These are phyloP conservation scores for Tothia fuscella DNA, from an alignment of 2,329 filamentous ascomycete genomes.

Conservation along the genomic window DNA sequence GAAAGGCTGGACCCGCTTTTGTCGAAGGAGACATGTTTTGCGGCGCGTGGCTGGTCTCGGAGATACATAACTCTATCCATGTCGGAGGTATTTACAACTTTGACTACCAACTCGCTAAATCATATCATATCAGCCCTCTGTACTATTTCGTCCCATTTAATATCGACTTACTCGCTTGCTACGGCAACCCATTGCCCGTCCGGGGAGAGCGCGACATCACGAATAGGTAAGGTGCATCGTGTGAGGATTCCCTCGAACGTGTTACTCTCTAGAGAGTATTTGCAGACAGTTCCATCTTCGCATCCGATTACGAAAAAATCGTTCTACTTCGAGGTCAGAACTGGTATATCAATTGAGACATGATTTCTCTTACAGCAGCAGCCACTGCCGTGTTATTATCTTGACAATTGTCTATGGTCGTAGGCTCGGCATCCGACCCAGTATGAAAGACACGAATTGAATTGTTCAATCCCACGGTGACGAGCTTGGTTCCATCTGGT, in stretches of 20 bases:
- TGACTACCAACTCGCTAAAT: slow-evolving; percentile 67
- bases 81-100: slow-evolving; percentile 73
- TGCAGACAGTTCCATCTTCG: slow-evolving; percentile 91
- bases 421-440: slow-evolving; percentile 82
- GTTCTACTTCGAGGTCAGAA: slow-evolving; percentile 38
- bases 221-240: slow-evolving; percentile 71
- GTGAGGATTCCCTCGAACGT: slow-evolving; percentile 71
- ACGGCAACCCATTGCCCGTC: slow-evolving; percentile 84
- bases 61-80: slow-evolving; percentile 65
- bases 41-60: slow-evolving; percentile 71
- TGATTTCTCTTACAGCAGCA: slow-evolving; percentile 41
- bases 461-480: slow-evolving; percentile 89
- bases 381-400: slow-evolving; percentile 76
- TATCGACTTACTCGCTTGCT: slow-evolving; percentile 68
- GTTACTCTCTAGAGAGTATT: slow-evolving; percentile 69
- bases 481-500: slow-evolving; percentile 70
- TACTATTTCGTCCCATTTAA: too few species aligned
- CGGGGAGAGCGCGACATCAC: slow-evolving; percentile 71
- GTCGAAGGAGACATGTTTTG: slow-evolving; percentile 87
- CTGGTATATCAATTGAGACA: slow-evolving; percentile 16
- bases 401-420: slow-evolving; percentile 80
- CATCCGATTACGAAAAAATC: slow-evolving; percentile 80
- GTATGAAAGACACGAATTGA: slow-evolving; percentile 87
- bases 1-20: slow-evolving; percentile 63
- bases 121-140: slow-evolving; percentile 1